Conservation (phyloP, 345 rosid species). For the Noccaea bulbosa region DNA sequence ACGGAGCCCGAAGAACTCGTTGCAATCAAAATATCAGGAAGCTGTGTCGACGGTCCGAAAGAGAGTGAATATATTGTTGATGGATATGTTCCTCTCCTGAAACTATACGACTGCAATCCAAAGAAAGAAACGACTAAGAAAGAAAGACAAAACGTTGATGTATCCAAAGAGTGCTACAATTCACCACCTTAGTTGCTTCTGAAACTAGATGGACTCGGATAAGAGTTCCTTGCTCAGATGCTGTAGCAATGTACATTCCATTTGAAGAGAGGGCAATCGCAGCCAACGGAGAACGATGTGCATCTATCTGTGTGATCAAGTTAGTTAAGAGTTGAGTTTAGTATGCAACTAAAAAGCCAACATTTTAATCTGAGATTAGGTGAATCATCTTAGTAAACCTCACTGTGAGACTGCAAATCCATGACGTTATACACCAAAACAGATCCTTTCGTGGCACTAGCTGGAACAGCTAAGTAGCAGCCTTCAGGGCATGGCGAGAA, state of each 20-base stretch:
- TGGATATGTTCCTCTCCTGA: constrained; percentile 84
- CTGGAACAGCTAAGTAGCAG: constrained; percentile 95
- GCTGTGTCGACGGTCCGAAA: constrained; percentile 72
- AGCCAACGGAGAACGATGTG: constrained; percentile 84
- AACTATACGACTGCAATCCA: constrained; percentile 67
- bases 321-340: not conserved
- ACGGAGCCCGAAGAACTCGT: constrained; percentile 87
- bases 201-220: constrained; percentile 83
- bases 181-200: constrained; percentile 92
- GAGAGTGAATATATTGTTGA: constrained; percentile 91
- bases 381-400: constrained; percentile 51
- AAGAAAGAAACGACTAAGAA: constrained; percentile 32
- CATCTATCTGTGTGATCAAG: constrained; percentile 68
- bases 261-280: constrained; percentile 75
- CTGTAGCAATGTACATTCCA: constrained; percentile 90
- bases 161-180: not conserved
- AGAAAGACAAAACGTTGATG: not conserved
- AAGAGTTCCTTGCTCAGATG: constrained; percentile 93
- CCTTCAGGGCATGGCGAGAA: constrained; percentile 81
- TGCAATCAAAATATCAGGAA: constrained; percentile 81
- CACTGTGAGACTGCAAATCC: constrained; percentile 80
- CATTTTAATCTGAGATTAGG: not conserved
- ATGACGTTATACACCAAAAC: constrained; percentile 84
- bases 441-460: constrained; percentile 76
- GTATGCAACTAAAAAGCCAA: not conserved